Base-by-base conservation (phyloP, 495 filamentous ascomycete genomes). In the Penicillium cinerascens region DNA sequence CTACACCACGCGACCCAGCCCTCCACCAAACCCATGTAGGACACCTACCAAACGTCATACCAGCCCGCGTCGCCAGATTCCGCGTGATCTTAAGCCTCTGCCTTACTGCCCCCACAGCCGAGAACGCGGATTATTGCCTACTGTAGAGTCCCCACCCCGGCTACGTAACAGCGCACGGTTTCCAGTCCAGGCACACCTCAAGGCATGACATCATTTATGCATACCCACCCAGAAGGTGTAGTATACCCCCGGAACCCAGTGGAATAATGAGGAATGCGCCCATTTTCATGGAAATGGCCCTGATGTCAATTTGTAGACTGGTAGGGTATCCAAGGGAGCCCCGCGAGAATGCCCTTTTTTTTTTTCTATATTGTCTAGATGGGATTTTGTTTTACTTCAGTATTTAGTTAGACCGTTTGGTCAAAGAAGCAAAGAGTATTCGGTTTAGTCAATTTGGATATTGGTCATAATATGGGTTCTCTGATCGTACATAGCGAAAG, bases 161-260 rank as follows among this genome's bases (percentile, higher is more conserved):
- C 57, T 52, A 60, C 57, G 57, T 60, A 60, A 55, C 45, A 36
- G 47, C 41, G 44, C 48, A 44, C 48, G 21, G 51, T 13, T 44
- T 47, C 42, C 18, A 33, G 18, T 11, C 33, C 48, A 56, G 54
- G 47, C 27, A 56, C 48, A 37, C 15, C 20, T 39, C 13, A 21
- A 17, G 10, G 22, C 51, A 55, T 59, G 56, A 59, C 52, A 55
- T 60, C 57, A 54, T 48, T 16, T 47, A 22, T 13, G 22, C 39
- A 17, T 23, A 36, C 2, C 3, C 16, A 23, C 13, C 7, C 11
- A 8, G 22, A 35, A 36, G 25, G 18, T 47, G 36, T 44, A 5
- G 11, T 17, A 36, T 35, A 47, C 18, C 22, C 17, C n/a, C 9
- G 7, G 20, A 16, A 46, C 11, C 6, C 0, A 20, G n/a, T 18